Base-by-base conservation (phyloP, 139 green algal genomes). In the Bryopsis sp. region DNA sequence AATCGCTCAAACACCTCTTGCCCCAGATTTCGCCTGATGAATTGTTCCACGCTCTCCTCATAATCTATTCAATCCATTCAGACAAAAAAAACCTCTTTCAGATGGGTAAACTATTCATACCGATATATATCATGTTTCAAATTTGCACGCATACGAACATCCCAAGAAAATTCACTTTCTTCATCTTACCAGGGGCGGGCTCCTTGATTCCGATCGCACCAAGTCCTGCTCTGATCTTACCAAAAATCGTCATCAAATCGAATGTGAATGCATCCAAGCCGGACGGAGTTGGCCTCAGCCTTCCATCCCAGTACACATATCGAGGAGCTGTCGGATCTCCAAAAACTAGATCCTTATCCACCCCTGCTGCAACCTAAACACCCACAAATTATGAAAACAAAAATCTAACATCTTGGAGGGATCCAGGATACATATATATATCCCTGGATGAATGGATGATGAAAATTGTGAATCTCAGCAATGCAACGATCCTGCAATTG, bases 11-110 rank as follows among this genome's bases (percentile, higher is more conserved):
- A 98, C 65, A 95, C 92, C 85, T 99, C 94, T 2, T 79, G 83
- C 22, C 94, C 94, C 57, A 99, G 83, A 79, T 98, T 98, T 72
- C 94, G 80, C 28, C 80, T 77, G 58, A 98, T 89, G 79, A 96
- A 99, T 76, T 96, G 79, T 86, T 98, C 90, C 60, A 99, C 92
- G 6, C 68, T 87, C 84, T 99, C 94, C 80, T 99, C 94, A 35
- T 39, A 47, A 31, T 39, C 58, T 28, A 50, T 11, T 50, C 43
- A 26, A 11, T 61, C n/a, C n/a, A n/a, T n/a, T n/a, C n/a, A n/a
- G n/a, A 61, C 15, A 19, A 11, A 26, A 19, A 61, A 24, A 28
- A 61, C 50, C 31, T 61, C 50, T 61, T 26, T 8, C 50, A 33
- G n/a, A n/a, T n/a, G n/a, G n/a, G n/a, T n/a, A n/a, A n/a, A n/a